phyloP scores from a whole-genome alignment of 202 grass and related monocot genomes.

The Panicum hallii region DNA sequence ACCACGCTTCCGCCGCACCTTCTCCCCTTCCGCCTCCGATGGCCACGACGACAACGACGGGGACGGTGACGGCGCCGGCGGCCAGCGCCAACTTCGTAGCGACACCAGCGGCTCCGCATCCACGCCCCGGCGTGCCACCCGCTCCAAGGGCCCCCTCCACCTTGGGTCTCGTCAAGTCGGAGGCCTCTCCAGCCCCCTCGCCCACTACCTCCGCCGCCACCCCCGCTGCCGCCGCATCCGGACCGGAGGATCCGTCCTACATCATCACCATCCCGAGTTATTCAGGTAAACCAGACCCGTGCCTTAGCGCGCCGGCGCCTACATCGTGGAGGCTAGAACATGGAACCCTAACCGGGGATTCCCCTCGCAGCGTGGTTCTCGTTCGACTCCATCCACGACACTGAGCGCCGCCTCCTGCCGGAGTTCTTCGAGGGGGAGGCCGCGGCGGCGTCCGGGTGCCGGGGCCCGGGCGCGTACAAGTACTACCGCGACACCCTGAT shows the following conservation, averaged over 20 bases:
- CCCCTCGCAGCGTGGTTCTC: slow-evolving; percentile 86
- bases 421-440: slow-evolving; percentile 85
- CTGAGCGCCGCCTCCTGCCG: slow-evolving; percentile 79
- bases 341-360: slow-evolving; percentile 43
- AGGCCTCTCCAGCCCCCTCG: slow-evolving; percentile 48
- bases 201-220: slow-evolving; percentile 15
- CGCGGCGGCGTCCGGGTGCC: slow-evolving; percentile 47
- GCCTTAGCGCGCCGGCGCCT: not conserved
- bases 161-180: slow-evolving; percentile 54
- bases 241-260: slow-evolving; percentile 48
- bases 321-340: not conserved
- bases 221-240: not conserved
- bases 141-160: slow-evolving; percentile 29
- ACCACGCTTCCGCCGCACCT: not conserved
- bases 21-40: slow-evolving; percentile 18
- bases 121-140: slow-evolving; percentile 11
- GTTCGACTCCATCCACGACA: slow-evolving; percentile 76
- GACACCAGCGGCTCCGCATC: not conserved
- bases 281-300: slow-evolving; percentile 58
- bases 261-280: slow-evolving; percentile 87
- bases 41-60: slow-evolving; percentile 35
- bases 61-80: not conserved
- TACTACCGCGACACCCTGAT: slow-evolving; percentile 85
- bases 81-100: slow-evolving; percentile 18
- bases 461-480: slow-evolving; percentile 79